Evolutionary conservation across 2,329 filamentous ascomycete species (phyloP).

Genomic region (Colletotrichum chlorophyti): DNA sequence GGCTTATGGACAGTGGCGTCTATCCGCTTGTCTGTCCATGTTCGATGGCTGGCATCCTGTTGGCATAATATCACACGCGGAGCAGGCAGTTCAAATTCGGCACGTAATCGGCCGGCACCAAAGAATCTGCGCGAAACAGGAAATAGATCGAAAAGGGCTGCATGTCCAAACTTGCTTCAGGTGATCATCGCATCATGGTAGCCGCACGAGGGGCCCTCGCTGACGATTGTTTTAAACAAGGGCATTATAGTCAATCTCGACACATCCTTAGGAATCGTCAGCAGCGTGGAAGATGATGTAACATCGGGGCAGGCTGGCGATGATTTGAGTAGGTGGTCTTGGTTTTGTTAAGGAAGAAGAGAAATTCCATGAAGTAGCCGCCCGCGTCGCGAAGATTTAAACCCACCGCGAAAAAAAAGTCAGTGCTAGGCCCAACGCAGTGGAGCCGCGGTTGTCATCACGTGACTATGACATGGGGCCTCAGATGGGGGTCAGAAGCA

Average conservation of each 20-base stretch:
- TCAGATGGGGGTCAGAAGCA: too few relatives aligned
- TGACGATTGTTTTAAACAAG: conserved; percentile 73
- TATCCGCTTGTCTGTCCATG: too few relatives aligned
- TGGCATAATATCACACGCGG: too few relatives aligned
- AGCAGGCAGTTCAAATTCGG: too few relatives aligned
- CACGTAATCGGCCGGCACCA: too few relatives aligned
- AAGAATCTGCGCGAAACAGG: conserved; percentile 7
- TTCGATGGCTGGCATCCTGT: too few relatives aligned
- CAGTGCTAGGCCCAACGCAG: not conserved
- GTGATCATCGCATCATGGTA: conserved; percentile 73
- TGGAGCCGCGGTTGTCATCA: not conserved
- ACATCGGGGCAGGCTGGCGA: conserved; percentile 41
- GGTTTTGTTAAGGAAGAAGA: conserved; percentile 40
- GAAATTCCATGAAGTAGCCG: conserved; percentile 24
- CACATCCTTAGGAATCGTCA: conserved; percentile 61
- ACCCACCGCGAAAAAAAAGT: too few relatives aligned
- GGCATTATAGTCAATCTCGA: conserved; percentile 63
- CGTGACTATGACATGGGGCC: too few relatives aligned
- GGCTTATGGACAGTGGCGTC: too few relatives aligned
- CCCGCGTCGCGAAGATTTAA: conserved; percentile 15
- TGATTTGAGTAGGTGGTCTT: conserved; percentile 55
- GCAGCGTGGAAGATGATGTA: conserved; percentile 43
- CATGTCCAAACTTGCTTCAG: conserved; percentile 68
- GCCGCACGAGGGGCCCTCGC: conserved; percentile 70
- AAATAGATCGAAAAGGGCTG: too few relatives aligned